Evolutionary conservation across 352 stramenopile species (phyloP), one percentile per base, ranked within the genome.

Genomic region (Phytophthora rubi): DNA sequence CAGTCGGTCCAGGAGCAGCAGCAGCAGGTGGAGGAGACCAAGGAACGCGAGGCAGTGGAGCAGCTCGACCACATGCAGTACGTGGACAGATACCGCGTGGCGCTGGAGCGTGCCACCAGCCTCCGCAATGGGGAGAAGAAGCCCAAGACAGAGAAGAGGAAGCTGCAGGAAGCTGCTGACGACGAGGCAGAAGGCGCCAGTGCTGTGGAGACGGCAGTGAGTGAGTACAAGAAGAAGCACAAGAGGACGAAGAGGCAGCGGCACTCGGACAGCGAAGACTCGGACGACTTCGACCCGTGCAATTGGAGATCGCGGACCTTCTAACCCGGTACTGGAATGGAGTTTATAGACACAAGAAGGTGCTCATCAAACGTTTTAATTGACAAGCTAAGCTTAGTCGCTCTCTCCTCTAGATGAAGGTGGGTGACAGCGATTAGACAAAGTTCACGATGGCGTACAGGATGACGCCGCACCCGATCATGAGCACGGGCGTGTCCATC

Each of bases 401-500:
- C 49, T 59, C 51, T 70, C 49, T 73, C 57, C 53, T 71, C 49
- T 67, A 59, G 39, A 47, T 47, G 39, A 13, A 39, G 39, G 39
- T 21, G 13, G 45, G 51, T 52, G 42, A 35, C 23, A 73, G 30
- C 42, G 55, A 53, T 77, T 81, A 86, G 15, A 86, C 47, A 26
- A 83, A 53, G 64, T 77, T 62, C 35, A 81, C 84, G 59, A 95
- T 88, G n/a, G 74, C 62, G 70, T 92, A 95, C 37, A 95, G 61
- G 66, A 93, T 89, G 55, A 75, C 60, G 42, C 88, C 88, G 57
- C 85, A 89, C 35, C 81, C 85, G 62, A 91, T 86, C 88, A 95
- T 95, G 62, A 95, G 73, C 63, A 93, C 86, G 0, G 88, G 88
- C 37, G 88, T 93, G 70, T 95, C 88, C 85, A 95, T 95, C 51